Evolutionary conservation across 176 grass and related monocot genomes (phyloP).

Genomic region (Triticum turgidum): DNA sequence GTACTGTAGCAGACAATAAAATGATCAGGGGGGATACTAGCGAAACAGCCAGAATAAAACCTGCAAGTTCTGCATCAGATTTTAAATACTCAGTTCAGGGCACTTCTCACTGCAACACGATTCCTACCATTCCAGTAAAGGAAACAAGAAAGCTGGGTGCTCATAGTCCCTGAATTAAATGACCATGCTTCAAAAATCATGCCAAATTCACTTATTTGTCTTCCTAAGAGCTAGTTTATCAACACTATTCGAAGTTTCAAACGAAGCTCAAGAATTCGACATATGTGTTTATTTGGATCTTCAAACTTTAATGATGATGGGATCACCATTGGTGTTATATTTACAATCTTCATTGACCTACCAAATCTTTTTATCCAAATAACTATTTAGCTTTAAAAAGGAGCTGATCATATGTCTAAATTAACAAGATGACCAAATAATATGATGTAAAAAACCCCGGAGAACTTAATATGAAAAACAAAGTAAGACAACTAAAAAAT

Average conservation of each 20-base stretch:
- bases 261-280: not conserved
- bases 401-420: not conserved
- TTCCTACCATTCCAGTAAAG: not conserved
- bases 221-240: not conserved
- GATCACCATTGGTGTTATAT: not conserved
- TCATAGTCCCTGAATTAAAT: not conserved
- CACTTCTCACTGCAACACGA: not conserved
- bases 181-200: not conserved
- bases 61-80: not conserved
- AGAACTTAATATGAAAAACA: not conserved
- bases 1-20: conserved; percentile 47
- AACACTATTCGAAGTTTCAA: not conserved
- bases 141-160: not conserved
- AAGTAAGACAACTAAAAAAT: not conserved
- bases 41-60: not conserved
- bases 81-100: not conserved
- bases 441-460: not conserved
- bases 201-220: not conserved
- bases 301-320: not conserved
- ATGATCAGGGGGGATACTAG: not conserved
- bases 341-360: not conserved
- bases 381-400: not conserved
- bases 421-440: not conserved
- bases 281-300: not conserved
- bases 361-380: not conserved